Conservation (phyloP, 1,284 basidiomycete genomes). For the Hymenochaete sp. region DNA sequence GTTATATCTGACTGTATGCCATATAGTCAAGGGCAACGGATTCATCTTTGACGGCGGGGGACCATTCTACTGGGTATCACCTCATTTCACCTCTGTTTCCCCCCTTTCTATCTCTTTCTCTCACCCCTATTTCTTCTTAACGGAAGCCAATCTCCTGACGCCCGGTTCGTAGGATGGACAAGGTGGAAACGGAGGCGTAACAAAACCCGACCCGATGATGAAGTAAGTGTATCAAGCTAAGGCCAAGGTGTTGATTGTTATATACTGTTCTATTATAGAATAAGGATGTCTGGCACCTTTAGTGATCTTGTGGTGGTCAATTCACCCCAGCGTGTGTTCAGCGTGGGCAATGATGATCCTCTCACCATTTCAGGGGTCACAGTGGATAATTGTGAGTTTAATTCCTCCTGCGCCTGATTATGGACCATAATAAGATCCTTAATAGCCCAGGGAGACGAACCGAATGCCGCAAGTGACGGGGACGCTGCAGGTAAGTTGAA, state of each 20-base stretch:
- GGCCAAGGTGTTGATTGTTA: neutral
- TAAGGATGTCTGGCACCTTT: slow-evolving; percentile 44
- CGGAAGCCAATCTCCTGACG: too few species aligned
- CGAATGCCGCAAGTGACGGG: slow-evolving; percentile 38
- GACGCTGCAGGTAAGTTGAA: slow-evolving; percentile 33
- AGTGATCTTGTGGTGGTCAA: slow-evolving; percentile 32
- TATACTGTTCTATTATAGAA: slow-evolving; percentile 27
- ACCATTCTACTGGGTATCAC: slow-evolving; percentile 31
- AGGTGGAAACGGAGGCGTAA: slow-evolving; percentile 31
- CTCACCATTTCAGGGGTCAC: slow-evolving; percentile 26
- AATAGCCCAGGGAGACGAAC: slow-evolving; percentile 29
- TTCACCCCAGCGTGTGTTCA: slow-evolving; percentile 30
- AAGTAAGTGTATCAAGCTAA: slow-evolving; percentile 19
- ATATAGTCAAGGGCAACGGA: slow-evolving; percentile 33
- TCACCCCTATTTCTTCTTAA: neutral
- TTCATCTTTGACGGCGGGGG: slow-evolving; percentile 34
- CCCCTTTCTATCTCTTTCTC: too few species aligned
- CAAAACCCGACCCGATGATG: slow-evolving; percentile 25
- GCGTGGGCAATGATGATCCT: slow-evolving; percentile 26
- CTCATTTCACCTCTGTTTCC: neutral
- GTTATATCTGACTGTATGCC: neutral
- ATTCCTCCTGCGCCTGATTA: neutral
- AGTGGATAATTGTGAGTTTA: slow-evolving; percentile 5
- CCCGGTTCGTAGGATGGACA: slow-evolving; percentile 29
- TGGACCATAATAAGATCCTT: neutral